Base-by-base conservation (phyloP, 202 grass and related monocot species). In the Musa balbisiana region DNA sequence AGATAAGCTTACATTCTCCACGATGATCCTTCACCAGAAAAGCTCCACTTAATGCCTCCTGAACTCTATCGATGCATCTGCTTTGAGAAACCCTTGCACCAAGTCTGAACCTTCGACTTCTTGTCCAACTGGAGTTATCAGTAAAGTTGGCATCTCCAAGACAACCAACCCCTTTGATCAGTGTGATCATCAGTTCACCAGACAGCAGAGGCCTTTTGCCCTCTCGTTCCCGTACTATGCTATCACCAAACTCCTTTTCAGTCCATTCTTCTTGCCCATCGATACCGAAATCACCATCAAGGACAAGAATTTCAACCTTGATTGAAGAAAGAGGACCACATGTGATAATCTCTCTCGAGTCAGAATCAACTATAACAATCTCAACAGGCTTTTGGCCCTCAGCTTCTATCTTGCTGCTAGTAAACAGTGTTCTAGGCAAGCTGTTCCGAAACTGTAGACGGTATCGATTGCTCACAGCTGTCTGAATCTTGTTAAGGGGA, bases 11-110 rank as follows among this genome's bases (percentile, higher is more conserved):
- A 98, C 95, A 90, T 83, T 99, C 95, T 67, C 95, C 95, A 63
- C 95, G 91, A 83, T 99, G 95, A 83, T 99, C 95, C 83, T 99
- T 99, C 13, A 99, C 89, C 2, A 93, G 72, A 82, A 99, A 99
- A 54, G 95, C 82, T 23, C 85, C 87, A 81, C 95, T 99, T 65
- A 92, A 78, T 43, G 88, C 95, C 81, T 99, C 95, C 80, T 90
- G 88, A 73, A 99, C 82, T 62, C 85, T 79, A n/a, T 90, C 87
- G 1, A 77, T 85, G 25, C 81, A 81, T 51, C 78, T 88, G 54
- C 83, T 80, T 50, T 81, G 78, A 67, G 69, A 90, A 79, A 99
- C 80, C 80, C 89, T 95, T 12, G 80, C 91, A 71, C 95, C 95
- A 2, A 99, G 95, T 77, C 85, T 92, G 81, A 99, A 99, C 82